A percentile compares a stretch with the other conserved stretches of the same genome.
phyloP scores from a whole-genome alignment of 2,329 filamentous ascomycete genomes.

The Lithohypha guttulata region DNA sequence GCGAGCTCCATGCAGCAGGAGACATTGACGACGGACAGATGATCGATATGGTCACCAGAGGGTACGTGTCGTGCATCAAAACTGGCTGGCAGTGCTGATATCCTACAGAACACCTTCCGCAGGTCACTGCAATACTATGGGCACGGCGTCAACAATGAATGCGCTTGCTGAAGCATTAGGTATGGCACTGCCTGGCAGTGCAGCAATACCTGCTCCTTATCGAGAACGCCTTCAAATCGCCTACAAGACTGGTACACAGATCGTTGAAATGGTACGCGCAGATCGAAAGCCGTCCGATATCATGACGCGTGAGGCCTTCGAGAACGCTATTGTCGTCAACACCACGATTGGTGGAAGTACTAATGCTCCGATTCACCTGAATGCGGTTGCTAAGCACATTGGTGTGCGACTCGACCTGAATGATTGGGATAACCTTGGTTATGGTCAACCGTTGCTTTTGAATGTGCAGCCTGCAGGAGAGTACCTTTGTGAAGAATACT shows the following conservation, averaged over 20 bases:
- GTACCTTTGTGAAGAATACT: conserved; percentile 44
- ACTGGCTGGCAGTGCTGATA: conserved; percentile 1
- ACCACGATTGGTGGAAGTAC: conserved; percentile 48
- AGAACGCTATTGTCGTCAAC: conserved; percentile 46
- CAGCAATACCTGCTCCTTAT: conserved; percentile 42
- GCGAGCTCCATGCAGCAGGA: conserved; percentile 39
- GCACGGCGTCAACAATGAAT: conserved; percentile 45
- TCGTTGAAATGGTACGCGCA: conserved; percentile 41
- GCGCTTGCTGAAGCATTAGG: conserved; percentile 43
- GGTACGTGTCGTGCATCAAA: conserved; percentile 23
- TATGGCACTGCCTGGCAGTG: conserved; percentile 42
- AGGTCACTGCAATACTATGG: conserved; percentile 45
- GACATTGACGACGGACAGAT: conserved; percentile 36
- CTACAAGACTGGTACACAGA: conserved; percentile 39
- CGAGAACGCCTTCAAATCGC: conserved; percentile 39
- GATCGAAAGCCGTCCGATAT: conserved; percentile 44
- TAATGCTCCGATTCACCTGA: conserved; percentile 47
- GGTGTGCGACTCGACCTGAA: conserved; percentile 41
- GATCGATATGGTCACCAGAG: conserved; percentile 36
- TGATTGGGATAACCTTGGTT: conserved; percentile 45
- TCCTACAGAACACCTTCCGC: conserved; percentile 33
- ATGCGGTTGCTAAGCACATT: conserved; percentile 45
- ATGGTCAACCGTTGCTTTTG: conserved; percentile 40
- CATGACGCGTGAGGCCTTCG: conserved; percentile 45
- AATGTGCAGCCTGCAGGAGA: conserved; percentile 47